Conservation (phyloP, 2,329 filamentous ascomycete species). For the Endocalyx cinctus region DNA sequence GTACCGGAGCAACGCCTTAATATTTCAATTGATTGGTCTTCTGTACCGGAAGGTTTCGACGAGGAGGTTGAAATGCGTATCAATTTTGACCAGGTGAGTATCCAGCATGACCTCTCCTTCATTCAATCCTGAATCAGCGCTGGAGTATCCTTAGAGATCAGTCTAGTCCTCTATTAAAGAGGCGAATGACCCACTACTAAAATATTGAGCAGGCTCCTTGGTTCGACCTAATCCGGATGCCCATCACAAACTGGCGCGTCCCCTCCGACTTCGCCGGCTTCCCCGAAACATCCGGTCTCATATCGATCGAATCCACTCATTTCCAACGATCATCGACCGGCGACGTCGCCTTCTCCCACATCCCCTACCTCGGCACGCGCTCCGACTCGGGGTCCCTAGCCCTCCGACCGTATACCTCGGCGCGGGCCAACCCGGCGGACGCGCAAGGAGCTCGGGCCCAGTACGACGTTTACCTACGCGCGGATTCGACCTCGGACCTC, state of each 20-base stretch:
- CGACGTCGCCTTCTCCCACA: slow-evolving; percentile 18
- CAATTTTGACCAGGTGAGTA: slow-evolving; percentile 29
- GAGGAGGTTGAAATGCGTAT: slow-evolving; percentile 25
- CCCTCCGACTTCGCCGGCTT: slow-evolving; percentile 21
- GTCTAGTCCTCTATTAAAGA: no score
- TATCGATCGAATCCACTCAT: slow-evolving; percentile 29
- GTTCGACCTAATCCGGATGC: slow-evolving; percentile 31
- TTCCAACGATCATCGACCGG: slow-evolving; percentile 18
- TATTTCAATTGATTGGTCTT: slow-evolving; percentile 42
- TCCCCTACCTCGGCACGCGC: slow-evolving; percentile 27
- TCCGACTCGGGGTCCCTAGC: slow-evolving; percentile 18
- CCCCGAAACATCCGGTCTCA: slow-evolving; percentile 28
- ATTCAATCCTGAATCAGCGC: no score
- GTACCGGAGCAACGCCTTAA: slow-evolving; percentile 41
- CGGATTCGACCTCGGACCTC: slow-evolving; percentile 14
- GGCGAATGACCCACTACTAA: no score
- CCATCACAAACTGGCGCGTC: slow-evolving; percentile 13
- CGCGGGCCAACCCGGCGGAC: slow-evolving; percentile 14
- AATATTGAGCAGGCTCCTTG: slow-evolving; percentile 28
- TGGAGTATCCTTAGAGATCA: no score
- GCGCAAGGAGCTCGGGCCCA: slow-evolving; percentile 16
- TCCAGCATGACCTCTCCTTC: no score
- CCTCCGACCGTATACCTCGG: slow-evolving; percentile 16
- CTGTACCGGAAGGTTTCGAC: slow-evolving; percentile 29
- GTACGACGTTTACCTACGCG: slow-evolving; percentile 29